Evolutionary conservation across 495 filamentous ascomycete species (phyloP).

Genomic region (Penicillium taxi): DNA sequence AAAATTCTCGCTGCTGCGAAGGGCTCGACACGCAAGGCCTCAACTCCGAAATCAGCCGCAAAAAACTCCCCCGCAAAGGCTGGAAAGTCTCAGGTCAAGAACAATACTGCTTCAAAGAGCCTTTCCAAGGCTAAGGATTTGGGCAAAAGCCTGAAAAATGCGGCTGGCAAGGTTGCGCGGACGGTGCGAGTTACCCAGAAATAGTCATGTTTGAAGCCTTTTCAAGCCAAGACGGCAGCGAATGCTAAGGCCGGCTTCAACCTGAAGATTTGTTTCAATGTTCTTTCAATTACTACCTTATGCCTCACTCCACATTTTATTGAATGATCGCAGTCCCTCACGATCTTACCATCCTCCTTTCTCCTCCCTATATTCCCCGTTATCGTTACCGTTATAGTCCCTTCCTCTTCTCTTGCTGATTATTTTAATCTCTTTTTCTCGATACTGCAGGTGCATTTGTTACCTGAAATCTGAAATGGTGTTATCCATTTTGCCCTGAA

Average conservation of each 20-base stretch:
- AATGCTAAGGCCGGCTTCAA: no score
- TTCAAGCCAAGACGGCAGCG: no score
- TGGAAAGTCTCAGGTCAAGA: slow-evolving; percentile 8
- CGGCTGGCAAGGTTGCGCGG: slow-evolving; percentile 11
- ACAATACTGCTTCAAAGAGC: slow-evolving; percentile 10
- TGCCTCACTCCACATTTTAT: no score
- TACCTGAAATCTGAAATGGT: slow-evolving; percentile 2
- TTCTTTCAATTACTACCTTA: no score
- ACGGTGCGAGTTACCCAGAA: slow-evolving; percentile 15
- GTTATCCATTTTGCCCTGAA: no score
- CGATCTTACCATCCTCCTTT: no score
- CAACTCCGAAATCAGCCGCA: slow-evolving; percentile 8
- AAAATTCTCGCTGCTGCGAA: slow-evolving; percentile 25
- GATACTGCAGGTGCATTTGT: background rate
- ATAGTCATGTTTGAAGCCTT: slow-evolving; percentile 3
- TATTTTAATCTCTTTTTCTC: slow-evolving; percentile 1
- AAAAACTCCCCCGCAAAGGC: slow-evolving; percentile 8
- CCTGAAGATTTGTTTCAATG: no score
- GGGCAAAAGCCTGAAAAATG: slow-evolving; percentile 11
- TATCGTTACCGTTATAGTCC: no score
- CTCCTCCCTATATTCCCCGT: no score
- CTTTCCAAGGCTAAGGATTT: slow-evolving; percentile 4
- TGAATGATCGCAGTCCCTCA: no score
- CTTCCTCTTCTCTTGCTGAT: background rate
- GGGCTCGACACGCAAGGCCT: slow-evolving; percentile 14